Evolutionary conservation across 148 eudicot species (phyloP), one percentile per base, ranked within the genome.

Genomic region (Rhododendron henanense): DNA sequence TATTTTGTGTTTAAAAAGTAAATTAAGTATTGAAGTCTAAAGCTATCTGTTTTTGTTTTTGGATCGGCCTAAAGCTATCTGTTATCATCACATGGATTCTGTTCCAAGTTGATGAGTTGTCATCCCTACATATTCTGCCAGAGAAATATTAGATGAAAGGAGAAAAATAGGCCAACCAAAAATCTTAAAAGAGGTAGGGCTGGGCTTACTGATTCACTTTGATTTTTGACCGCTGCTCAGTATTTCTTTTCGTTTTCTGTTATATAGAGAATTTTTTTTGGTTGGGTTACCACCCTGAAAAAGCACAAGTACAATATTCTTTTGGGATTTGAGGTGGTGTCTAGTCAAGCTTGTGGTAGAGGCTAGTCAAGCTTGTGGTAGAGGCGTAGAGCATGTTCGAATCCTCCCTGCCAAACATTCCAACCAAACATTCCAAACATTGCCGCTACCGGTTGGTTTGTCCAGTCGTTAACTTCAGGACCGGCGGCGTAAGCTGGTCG

Each of bases 41-140:
- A 65, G 73, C 10, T 10, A 10, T 41, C 61, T 79, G 61, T 16
- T 25, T 41, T 41, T 39, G 41, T 37, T 37, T 37, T 41, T 41
- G 45, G 45, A 41, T 41, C 6, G 45, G 45, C 45, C 73, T 65
- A 65, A 65, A 65, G 73, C 10, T n/a, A 23, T 41, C 61, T 79
- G 61, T 16, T 25, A 45, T 16, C 39, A 50, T 39, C 61, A 50
- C 31, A 48, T 10, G 82, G 45, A 48, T 79, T 13, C 35, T 79
- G 59, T 55, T 79, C 63, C 59, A 48, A 63, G 45, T 53, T 79
- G 28, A 39, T 79, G 39, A 55, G 59, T 13, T n/a, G 61, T 35
- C 47, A 81, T 81, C 45, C 59, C 82, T 50, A 10, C 82, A 79
- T 50, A 48, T 14, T 45, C 53, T 81, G 83, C 41, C 83, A 55